Base-by-base conservation (phyloP, 345 rosid genomes). In the Populus tremula region DNA sequence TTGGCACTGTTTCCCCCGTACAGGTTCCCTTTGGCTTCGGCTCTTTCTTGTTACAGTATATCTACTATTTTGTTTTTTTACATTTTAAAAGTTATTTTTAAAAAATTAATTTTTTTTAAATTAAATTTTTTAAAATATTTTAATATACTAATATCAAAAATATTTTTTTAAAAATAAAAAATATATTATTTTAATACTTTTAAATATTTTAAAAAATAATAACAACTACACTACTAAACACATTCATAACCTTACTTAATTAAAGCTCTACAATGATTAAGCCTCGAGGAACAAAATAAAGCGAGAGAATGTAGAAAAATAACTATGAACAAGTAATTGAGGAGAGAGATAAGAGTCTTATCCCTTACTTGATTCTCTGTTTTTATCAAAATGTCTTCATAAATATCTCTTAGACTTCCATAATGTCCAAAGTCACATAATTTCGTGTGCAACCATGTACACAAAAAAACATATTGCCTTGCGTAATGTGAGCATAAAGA, bases 131-230 rank as follows among this genome's bases (percentile, higher is more conserved):
- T 4, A 33, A 33, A 33, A 4, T 33, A 4, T 33, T 33, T 33
- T 33, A 33, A 33, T 33, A 0, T 33, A 3, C 0, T 4, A 33
- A 4, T 33, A 0, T 33, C 0, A 33, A 33, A 33, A 33, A 4
- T 33, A 33, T 4, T 33, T 4, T 33, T 33, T 33, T 33, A 33
- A 33, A 33, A 33, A 3, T 0, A 0, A 33, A 4, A 31, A 31
- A 33, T 4, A 4, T 33, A 33, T 33, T 33, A 33, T 33, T 33
- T 4, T 33, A 33, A 4, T 33, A 33, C 0, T 33, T 33, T 33
- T 33, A 33, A 33, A 33, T 0, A 33, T 4, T 33, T 33, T 4
- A 4, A 33, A 33, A 4, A 31, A 31, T 31, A 31, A 31, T 3
- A 31, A 31, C 0, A 33, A 33, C 35, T 33, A 33, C 35, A 3